Percentiles rank a stretch among this genome's conserved stretches.
Conservation (phyloP, 352 stramenopile species). For the Thalassiosira hispida region DNA sequence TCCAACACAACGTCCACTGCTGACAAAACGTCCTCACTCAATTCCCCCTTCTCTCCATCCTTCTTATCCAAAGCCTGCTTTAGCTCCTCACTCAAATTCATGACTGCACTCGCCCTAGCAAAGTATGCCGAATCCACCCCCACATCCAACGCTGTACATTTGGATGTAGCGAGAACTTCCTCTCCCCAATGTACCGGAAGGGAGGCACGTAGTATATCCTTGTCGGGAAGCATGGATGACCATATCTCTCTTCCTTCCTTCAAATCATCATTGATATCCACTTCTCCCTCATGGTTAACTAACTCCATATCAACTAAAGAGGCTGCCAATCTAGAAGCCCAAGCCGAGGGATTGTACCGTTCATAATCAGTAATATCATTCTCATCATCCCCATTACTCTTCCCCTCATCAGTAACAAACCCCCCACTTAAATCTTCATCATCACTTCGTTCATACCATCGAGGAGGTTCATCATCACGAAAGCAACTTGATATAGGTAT, state of each 20-base stretch:
- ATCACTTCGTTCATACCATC: slow-evolving; percentile 44
- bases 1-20: slow-evolving; percentile 53
- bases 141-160: slow-evolving; percentile 67
- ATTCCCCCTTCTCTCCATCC: neutral
- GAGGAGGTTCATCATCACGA: slow-evolving; percentile 64
- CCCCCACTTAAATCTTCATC: neutral
- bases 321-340: slow-evolving; percentile 69
- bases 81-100: slow-evolving; percentile 42
- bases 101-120: slow-evolving; percentile 54
- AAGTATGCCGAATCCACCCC: slow-evolving; percentile 73
- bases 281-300: slow-evolving; percentile 1
- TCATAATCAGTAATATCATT: slow-evolving; percentile 50
- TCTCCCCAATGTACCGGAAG: slow-evolving; percentile 78
- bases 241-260: slow-evolving; percentile 47
- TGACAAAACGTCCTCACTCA: slow-evolving; percentile 19
- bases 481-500: slow-evolving; percentile 73
- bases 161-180: slow-evolving; percentile 35
- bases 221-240: slow-evolving; percentile 59
- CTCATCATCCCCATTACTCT: slow-evolving; percentile 17
- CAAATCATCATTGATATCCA: slow-evolving; percentile 19
- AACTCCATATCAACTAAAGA: slow-evolving; percentile 60
- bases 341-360: slow-evolving; percentile 48
- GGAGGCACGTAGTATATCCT: slow-evolving; percentile 46
- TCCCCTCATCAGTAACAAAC: neutral
- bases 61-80: slow-evolving; percentile 19